Base-by-base conservation (phyloP, 805 yeast species). In the Allodekkera sacchari region DNA sequence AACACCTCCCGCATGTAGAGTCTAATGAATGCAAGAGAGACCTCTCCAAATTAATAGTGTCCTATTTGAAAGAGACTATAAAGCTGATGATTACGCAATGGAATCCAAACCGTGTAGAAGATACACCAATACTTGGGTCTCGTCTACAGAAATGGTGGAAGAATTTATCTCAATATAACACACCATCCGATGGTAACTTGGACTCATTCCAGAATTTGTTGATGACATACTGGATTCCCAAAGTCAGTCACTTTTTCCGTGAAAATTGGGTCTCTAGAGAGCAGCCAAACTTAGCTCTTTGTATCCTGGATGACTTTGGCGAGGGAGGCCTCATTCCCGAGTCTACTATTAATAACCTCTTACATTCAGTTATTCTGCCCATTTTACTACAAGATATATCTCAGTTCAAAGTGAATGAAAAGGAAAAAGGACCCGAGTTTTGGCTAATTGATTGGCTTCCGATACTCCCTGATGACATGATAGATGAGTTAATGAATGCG, bases 261-360 rank as follows among this genome's bases (percentile, higher is more conserved):
- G 30, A 43, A 7, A 41, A 49, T 6, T 69, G 75, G 74, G 15
- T 29, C 8, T 39, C 57, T 7, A 45, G 57, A 4, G 31, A 43
- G 12, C 55, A 59, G 25, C 66, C 73, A 1, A 56, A 59, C 28
- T 32, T 62, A 9, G 64, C 61, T 1, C 47, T 68, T 6, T 45
- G 58, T 1, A 31, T 70, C 0, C 50, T 66, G 13, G 76, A 51
- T 23, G 55, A 48, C 14, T 40, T 44, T 11, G 40, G 31, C 8
- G 38, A 37, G 15, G 52, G 47, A 16, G 48, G 44, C 1, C 36
- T 66, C 2, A 32, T 69, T 3, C 61, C 67, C 3, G 28, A 29
- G 0, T 32, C 38, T 4, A 42, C 54, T 2, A 42, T 57, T 10
- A 43, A 52, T 4, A 45, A 47, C 26, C 31, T 71, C 10, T 28